Base-by-base conservation (phyloP, 352 stramenopile genomes). In the Plasmopara viticola region DNA sequence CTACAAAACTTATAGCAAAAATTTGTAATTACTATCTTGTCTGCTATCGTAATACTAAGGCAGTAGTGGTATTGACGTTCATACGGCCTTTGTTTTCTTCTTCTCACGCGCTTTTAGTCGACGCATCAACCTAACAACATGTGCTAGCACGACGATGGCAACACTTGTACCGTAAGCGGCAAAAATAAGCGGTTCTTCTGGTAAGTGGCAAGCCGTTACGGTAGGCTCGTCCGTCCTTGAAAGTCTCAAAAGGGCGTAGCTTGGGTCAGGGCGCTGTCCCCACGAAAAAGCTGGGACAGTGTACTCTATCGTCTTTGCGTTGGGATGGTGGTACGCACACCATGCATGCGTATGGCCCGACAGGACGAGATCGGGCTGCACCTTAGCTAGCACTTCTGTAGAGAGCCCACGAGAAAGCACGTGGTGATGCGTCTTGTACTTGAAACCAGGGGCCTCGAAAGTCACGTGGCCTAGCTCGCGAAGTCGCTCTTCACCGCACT, bases 281-380 rank as follows among this genome's bases (percentile, higher is more conserved):
- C 81, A 92, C 34, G 81, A 78, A 48, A 92, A 88, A n/a, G 81
- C 57, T 5, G 81, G 77, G 4, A 88, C 49, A 5, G 81, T 92
- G 49, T 73, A 86, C 70, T 92, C 81, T 25, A 3, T 25, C 20
- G 20, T 25, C 53, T 49, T 56, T 17, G 44, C 44, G 1, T 45
- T 30, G 6, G 40, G 29, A 51, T 87, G 78, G 2, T 68, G 33
- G 31, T 73, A 81, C 39, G 46, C 56, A 59, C 81, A 92, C 67
- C 69, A 87, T 4, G 78, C 75, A 53, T 92, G 81, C 6, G 78
- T 92, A 48, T 90, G 81, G 6, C 76, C 81, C 8, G 81, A 90
- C 20, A 92, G 65, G 28, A 92, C 66, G 18, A 85, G 42, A 12
- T 62, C 41, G 14, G 81, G 81, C 14, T 62, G 59, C 13, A 89